These are phyloP conservation scores for Nelumbo lutea DNA, from an alignment of 164 flowering plant genomes.

Conservation along the genomic window DNA sequence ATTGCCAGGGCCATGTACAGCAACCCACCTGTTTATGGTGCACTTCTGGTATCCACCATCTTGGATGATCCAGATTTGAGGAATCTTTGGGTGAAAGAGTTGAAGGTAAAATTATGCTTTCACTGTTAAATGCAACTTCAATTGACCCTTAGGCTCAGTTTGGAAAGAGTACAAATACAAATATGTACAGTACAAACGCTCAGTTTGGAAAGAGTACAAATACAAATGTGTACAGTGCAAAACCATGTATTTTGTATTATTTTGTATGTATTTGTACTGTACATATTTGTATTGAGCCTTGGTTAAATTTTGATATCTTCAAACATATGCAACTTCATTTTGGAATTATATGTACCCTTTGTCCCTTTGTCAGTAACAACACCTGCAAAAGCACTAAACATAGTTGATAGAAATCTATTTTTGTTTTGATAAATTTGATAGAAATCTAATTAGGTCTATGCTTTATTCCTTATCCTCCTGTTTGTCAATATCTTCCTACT, in stretches of 20 bases:
- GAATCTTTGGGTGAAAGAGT: constrained; percentile 23
- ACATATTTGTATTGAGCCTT: too few relatives aligned
- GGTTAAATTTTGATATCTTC: too few relatives aligned
- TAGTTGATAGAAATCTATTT: not conserved
- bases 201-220: too few relatives aligned
- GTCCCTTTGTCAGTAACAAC: not conserved
- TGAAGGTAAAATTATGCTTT: constrained; percentile 16
- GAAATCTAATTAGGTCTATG: too few relatives aligned
- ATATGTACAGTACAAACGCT: too few relatives aligned
- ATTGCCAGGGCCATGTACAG: constrained; percentile 32
- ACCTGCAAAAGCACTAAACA: not conserved
- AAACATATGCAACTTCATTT: not conserved
- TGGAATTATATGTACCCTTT: not conserved
- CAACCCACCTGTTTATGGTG: constrained; percentile 33
- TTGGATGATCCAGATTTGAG: constrained; percentile 21
- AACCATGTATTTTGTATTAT: not conserved
- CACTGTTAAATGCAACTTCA: not conserved
- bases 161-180: too few relatives aligned
- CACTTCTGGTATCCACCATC: constrained; percentile 29
- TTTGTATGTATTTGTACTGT: not conserved
- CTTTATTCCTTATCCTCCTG: not conserved
- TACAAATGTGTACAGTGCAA: too few relatives aligned
- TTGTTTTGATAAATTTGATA: not conserved
- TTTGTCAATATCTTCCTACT: not conserved
- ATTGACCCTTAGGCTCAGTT: too few relatives aligned